Base-by-base conservation (phyloP, 2,329 filamentous ascomycete genomes). In the Westerdykella aurantiaca region DNA sequence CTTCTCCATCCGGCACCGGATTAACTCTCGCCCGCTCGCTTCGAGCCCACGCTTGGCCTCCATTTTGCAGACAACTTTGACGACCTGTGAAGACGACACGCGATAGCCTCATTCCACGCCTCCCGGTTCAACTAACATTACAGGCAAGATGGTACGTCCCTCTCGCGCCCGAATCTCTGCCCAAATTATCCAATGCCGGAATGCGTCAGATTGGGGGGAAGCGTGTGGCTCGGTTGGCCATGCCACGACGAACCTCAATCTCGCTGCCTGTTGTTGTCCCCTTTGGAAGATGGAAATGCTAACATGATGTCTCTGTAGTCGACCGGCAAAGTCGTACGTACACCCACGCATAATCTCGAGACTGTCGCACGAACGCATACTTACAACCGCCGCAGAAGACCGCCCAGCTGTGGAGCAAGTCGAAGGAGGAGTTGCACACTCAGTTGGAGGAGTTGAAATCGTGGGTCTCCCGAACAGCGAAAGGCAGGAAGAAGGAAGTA, bases 351-450 rank as follows among this genome's bases (percentile, higher is more conserved):
- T 43, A 38, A 46, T 45, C 37, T 45, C 38, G n/a, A 37, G 9
- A 31, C 41, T 49, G 38, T n/a, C 55, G 43, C 77, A 47, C 53
- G 54, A 53, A 41, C 44, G 48, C 45, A 54, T 59, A 59, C 64
- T 67, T 50, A 67, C 64, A 61, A 51, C 51, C 60, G 35, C 47
- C 50, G 50, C 51, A 66, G 63, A 97, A 96, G 86, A 84, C 91
- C 74, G 82, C 82, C 78, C 82, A 87, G 78, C 88, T 98, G 76
- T 97, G 93, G 93, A 83, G 82, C 79, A 98, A 98, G 88, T 90
- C 82, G 85, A 97, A 97, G 85, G 88, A 95, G 71, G 94, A 98
- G 69, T 82, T 98, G 75, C 82, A 82, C 52, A 96, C 87, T 83
- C 85, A 67, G 61, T 55, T 67, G 57, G 44, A 55, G 45, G 62